Percentiles rank a stretch among this genome's conserved stretches.
Conservation (phyloP, 441 rosid genomes). For the Populus trichocarpa region DNA sequence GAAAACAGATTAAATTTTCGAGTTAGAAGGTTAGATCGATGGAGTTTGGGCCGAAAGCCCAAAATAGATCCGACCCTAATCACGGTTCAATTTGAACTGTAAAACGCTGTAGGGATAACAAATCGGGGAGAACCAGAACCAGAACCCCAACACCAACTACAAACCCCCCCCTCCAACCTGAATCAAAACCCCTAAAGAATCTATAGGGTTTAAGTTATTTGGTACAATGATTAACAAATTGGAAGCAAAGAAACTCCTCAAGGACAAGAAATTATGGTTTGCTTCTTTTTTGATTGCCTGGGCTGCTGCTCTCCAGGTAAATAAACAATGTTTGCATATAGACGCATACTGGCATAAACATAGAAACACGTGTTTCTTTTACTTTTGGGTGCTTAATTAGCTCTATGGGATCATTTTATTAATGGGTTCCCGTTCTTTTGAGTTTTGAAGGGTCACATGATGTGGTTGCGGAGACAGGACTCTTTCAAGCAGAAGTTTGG, state of each 20-base stretch:
- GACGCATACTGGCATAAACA: background rate
- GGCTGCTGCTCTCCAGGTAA: slow-evolving; percentile 94
- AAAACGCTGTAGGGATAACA: background rate
- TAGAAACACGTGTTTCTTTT: background rate
- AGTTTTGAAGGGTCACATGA: slow-evolving; percentile 72
- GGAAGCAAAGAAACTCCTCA: slow-evolving; percentile 37
- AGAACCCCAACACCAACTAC: background rate
- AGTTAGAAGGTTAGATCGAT: background rate
- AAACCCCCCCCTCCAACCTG: background rate
- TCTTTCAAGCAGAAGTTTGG: slow-evolving; percentile 73
- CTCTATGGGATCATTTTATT: background rate
- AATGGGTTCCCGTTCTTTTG: background rate
- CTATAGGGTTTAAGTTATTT: slow-evolving; percentile 18
- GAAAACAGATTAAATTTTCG: background rate
- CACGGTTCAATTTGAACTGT: background rate
- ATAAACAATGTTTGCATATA: background rate
- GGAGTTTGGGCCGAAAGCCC: background rate
- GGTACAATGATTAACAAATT: slow-evolving; percentile 29
- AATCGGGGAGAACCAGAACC: background rate
- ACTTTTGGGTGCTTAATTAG: background rate
- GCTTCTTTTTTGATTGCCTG: slow-evolving; percentile 76
- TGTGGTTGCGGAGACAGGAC: slow-evolving; percentile 89
- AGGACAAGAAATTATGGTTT: slow-evolving; percentile 61
- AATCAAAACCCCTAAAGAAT: background rate
- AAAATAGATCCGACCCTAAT: too few species aligned